Base-by-base conservation (phyloP, 495 filamentous ascomycete species). In the Hypoxylon crocopeplum region DNA sequence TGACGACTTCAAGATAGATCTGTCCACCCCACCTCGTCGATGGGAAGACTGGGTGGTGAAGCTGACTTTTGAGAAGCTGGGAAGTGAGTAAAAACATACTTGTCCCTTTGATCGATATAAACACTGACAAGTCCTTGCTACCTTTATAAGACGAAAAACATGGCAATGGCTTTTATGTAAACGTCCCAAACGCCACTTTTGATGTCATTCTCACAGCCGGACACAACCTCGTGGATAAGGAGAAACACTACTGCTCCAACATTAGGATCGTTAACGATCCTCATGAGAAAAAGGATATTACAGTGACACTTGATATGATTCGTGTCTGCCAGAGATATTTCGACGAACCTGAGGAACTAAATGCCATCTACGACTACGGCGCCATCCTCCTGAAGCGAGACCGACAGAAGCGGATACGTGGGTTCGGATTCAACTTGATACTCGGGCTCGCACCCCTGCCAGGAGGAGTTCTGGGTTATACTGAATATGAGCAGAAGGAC, bases 141-240 rank as follows among this genome's bases (percentile, higher is more conserved):
- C 10, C 21, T 13, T 17, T 12, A 20, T 22, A 24, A 62, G 59
- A n/a, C 2, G 51, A 46, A 21, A 51, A 47, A 6, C 39, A 62
- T 15, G 59, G 59, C 2, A 62, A 30, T 17, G 73, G 72, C 25
- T 72, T 72, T 62, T 69, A 69, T 38, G 52, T 72, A 48, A 70
- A 72, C 56, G 59, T 69, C 59, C 71, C 65, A 48, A 59, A 65
- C 51, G 39, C 66, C 36, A 50, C 57, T 1, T 53, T 32, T 11
- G 62, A 66, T 25, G 46, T 66, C n/a, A 57, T 66, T 21, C 20
- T 61, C 19, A 66, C 62, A 34, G 62, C 62, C 15, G 62, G 50
- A 11, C 62, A 66, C 19, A 60, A 66, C 15, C 59, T 66, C 25
- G 59, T 66, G 19, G 52, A 61, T 3, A 25, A 29, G 12, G 24